Evolutionary conservation across 768 basidiomycete genomes (phyloP), one percentile per base, ranked within the genome.

Genomic region (Leccinum sublutescens): DNA sequence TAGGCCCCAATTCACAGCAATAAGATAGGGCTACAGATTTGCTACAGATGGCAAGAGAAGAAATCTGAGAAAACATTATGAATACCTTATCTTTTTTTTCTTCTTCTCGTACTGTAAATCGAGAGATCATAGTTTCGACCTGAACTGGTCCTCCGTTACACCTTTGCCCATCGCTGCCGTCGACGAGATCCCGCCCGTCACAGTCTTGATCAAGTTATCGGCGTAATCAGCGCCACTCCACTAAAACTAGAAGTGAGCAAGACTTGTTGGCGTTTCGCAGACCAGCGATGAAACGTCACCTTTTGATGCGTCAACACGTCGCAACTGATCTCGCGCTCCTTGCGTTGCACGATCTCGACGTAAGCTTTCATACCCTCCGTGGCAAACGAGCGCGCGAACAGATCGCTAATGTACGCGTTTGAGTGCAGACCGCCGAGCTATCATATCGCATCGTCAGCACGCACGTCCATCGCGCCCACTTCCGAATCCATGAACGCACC

Each of bases 121-220:
- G 19, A 51, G 19, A 52, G 23, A 23, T 77, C 66, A 84, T 62
- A 84, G 66, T 67, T 79, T 84, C 34, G 76, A 51, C 60, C 65
- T 68, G 76, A 96, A 97, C 74, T 96, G 95, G 38, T 86, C 75
- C 77, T 97, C 95, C 0, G 95, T 97, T 31, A 96, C 94, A 57
- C 96, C 96, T 66, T 87, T 86, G 52, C 96, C 97, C 96, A 98
- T 98, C n/a, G 97, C 96, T n/a, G 95, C 85, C 10, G 96, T 98
- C 51, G 93, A 95, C 38, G 93, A 96, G 61, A 99, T 84, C 59
- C 97, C 97, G 25, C 97, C 97, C 36, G 97, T 99, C 56, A 98
- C 93, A 7, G 96, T 95, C 84, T 93, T 95, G 76, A 97, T 83
- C 55, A 96, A 74, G 63, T 85, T 87, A 74, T 97, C 95, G 36